Percentiles rank a stretch among this genome's conserved stretches.
phyloP scores from a whole-genome alignment of 345 rosid genomes.

The Aquilaria malaccensis region DNA sequence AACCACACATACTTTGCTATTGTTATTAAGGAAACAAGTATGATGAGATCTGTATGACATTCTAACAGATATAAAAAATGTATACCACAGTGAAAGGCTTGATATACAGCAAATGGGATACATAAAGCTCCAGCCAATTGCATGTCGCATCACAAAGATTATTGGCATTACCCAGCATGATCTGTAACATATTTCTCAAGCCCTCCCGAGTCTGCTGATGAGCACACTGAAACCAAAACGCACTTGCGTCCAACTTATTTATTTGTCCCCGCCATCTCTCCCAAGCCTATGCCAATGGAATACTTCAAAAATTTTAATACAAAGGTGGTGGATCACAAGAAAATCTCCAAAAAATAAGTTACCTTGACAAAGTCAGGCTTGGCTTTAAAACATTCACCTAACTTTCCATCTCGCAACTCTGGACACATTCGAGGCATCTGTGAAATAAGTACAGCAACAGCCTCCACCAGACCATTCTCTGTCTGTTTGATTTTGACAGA shows the following conservation, averaged over 20 bases:
- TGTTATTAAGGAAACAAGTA: slow-evolving; percentile 3
- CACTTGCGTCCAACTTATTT: slow-evolving; percentile 74
- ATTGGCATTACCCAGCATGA: slow-evolving; percentile 71
- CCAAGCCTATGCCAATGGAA: slow-evolving; percentile 54
- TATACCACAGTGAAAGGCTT: slow-evolving; percentile 83
- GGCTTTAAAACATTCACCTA: slow-evolving; percentile 79
- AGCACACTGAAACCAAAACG: slow-evolving; percentile 86
- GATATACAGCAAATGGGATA: slow-evolving; percentile 73
- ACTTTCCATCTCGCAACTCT: slow-evolving; percentile 49
- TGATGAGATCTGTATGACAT: neutral
- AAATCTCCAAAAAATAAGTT: slow-evolving; percentile 13
- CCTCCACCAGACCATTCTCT: slow-evolving; percentile 93
- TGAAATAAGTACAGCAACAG: slow-evolving; percentile 87
- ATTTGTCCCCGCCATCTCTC: slow-evolving; percentile 93
- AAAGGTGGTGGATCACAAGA: neutral
- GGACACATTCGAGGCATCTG: slow-evolving; percentile 93
- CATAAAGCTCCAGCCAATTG: slow-evolving; percentile 77
- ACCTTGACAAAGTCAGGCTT: slow-evolving; percentile 97
- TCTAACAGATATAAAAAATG: slow-evolving; percentile 10
- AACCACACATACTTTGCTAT: neutral
- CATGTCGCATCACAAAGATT: slow-evolving; percentile 51
- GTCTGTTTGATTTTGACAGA: slow-evolving; percentile 34
- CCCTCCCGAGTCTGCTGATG: slow-evolving; percentile 78
- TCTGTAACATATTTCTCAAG: slow-evolving; percentile 77
- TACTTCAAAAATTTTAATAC: slow-evolving; percentile 4